Conservation (phyloP, 495 filamentous ascomycete species). For the Elaphomyces granulatus region DNA sequence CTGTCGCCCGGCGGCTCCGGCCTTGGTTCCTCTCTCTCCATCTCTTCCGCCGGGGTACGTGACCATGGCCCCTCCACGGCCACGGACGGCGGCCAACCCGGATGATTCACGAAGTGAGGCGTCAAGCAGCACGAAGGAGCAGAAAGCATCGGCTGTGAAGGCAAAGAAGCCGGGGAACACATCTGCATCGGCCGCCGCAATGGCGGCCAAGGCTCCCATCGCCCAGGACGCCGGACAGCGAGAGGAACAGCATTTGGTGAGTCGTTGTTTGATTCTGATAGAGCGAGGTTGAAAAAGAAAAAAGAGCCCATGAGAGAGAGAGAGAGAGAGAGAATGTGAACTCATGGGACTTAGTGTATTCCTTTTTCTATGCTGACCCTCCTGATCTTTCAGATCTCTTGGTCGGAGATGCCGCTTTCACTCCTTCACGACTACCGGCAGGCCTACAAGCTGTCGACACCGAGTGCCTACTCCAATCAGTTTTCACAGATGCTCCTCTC, state of each 20-base stretch:
- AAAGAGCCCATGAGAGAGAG: too few relatives aligned
- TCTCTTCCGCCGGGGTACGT: too few relatives aligned
- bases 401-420: conserved; percentile 55
- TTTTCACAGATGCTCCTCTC: conserved; percentile 60
- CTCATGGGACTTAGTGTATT: conserved; percentile 19
- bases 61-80: conserved; percentile 35
- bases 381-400: conserved; percentile 44
- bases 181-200: conserved; percentile 15
- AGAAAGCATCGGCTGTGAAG: conserved; percentile 20
- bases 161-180: conserved; percentile 21
- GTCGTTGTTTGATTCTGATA: neutral
- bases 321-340: conserved; percentile 10
- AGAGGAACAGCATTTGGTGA: neutral
- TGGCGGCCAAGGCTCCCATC: conserved; percentile 18
- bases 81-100: conserved; percentile 21
- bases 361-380: conserved; percentile 2
- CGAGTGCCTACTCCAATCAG: conserved; percentile 51
- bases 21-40: too few relatives aligned
- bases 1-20: too few relatives aligned
- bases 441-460: conserved; percentile 57
- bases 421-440: conserved; percentile 71
- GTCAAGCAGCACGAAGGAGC: conserved; percentile 37
- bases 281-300: too few relatives aligned
- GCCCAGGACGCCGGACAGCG: conserved; percentile 10
- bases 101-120: conserved; percentile 43